Conservation (phyloP, 345 rosid genomes). For the Syzygium jambos region DNA sequence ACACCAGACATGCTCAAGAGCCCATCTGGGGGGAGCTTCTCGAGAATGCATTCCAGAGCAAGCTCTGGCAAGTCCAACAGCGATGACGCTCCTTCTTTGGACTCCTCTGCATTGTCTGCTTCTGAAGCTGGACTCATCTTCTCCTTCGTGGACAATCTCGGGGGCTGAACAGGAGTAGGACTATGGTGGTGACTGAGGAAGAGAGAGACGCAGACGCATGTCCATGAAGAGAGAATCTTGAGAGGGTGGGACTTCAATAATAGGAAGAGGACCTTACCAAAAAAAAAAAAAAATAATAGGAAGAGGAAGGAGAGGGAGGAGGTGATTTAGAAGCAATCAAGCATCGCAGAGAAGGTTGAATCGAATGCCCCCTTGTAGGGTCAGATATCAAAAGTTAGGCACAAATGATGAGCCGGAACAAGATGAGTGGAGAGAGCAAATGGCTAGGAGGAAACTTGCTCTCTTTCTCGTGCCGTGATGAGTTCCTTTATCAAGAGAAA, state of each 20-base stretch:
- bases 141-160: conserved; percentile 14
- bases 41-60: conserved; percentile 59
- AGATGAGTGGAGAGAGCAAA: conserved; percentile 5
- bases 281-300: too few relatives aligned
- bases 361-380: not conserved
- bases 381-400: conserved; percentile 17
- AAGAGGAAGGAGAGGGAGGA: conserved; percentile 49
- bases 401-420: conserved; percentile 4
- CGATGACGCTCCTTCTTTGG: not conserved
- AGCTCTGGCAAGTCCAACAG: conserved; percentile 79
- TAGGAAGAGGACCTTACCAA: conserved; percentile 46
- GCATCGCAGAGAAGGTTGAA: conserved; percentile 23
- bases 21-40: conserved; percentile 57
- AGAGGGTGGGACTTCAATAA: conserved; percentile 28
- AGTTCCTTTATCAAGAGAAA: not conserved
- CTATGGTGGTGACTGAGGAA: conserved; percentile 34
- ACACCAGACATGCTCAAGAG: conserved; percentile 68
- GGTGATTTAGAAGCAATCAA: conserved; percentile 52
- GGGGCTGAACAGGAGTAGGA: conserved; percentile 13
- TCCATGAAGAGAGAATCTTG: conserved; percentile 47
- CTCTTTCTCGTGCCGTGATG: not conserved
- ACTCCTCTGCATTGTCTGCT: conserved; percentile 9
- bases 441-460: not conserved
- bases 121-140: conserved; percentile 6
- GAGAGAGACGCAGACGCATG: not conserved